Percentiles rank a stretch among this genome's conserved stretches.
Evolutionary conservation across 2,329 filamentous ascomycete genomes (phyloP).

Genomic region (Cercospora sojina): DNA sequence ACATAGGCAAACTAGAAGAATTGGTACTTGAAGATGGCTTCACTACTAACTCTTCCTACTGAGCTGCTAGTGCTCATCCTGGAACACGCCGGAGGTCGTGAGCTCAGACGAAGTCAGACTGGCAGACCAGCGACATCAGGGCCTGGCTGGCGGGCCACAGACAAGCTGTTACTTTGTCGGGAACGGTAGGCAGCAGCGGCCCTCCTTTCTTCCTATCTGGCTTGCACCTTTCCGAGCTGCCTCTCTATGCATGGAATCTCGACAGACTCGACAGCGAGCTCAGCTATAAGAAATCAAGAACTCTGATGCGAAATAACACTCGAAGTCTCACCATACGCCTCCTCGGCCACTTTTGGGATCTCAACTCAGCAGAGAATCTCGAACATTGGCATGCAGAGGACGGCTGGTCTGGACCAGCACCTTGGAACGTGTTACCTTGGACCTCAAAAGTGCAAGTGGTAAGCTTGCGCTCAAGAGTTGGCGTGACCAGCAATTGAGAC

Average conservation of each 20-base stretch:
- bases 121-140: background rate
- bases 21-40: constrained; percentile 13
- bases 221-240: constrained; percentile 16
- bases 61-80: constrained; percentile 25
- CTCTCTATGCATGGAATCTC: constrained; percentile 20
- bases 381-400: constrained; percentile 6
- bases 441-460: background rate
- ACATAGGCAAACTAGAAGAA: background rate
- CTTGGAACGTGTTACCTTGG: constrained; percentile 1
- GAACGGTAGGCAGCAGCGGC: constrained; percentile 24
- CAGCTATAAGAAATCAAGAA: constrained; percentile 12
- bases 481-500: constrained; percentile 12
- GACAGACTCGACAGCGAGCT: constrained; percentile 14
- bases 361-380: constrained; percentile 4
- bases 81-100: constrained; percentile 25
- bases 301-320: constrained; percentile 26
- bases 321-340: constrained; percentile 18
- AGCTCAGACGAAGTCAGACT: constrained; percentile 24
- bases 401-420: background rate
- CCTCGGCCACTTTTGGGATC: constrained; percentile 23
- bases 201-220: constrained; percentile 23
- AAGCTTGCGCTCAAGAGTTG: constrained; percentile 9
- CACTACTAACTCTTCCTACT: constrained; percentile 19
- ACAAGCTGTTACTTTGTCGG: constrained; percentile 18
- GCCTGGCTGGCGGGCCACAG: constrained; percentile 3